Evolutionary conservation across 768 basidiomycete genomes (phyloP), one percentile per base, ranked within the genome.

Genomic region (Macrolepiota albuminosa): DNA sequence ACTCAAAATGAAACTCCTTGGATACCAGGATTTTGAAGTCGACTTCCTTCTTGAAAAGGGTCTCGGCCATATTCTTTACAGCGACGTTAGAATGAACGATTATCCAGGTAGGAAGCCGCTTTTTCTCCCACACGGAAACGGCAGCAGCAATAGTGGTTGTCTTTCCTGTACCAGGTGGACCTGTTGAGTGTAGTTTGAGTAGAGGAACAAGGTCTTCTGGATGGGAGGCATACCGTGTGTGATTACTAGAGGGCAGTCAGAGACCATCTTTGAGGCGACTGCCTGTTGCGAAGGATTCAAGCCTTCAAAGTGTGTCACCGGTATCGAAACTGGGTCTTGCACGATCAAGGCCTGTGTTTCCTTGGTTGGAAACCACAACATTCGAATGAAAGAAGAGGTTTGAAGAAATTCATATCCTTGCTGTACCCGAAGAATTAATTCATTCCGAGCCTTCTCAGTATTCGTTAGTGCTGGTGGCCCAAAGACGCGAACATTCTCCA

Each of bases 141-240:
- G 79, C 76, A 0, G 77, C 77, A 2, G 79, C 70, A 46, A 83
- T 84, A 0, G 79, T 79, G 0, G 76, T 76, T 4, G 82, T 84
- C 63, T 84, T 84, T 3, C 82, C 82, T 3, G 82, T 81, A 3
- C 80, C 81, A 11, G 81, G 81, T 26, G 81, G 80, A 6, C 80
- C 81, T 80, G 31, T 9, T 47, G 56, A 40, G 13, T 37, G 4
- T 14, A 21, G 7, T 13, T 46, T 26, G 10, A 52, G n/a, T 45
- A 9, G 18, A 8, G 14, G 40, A 43, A 7, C 21, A 26, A 51
- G 7, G n/a, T 9, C 21, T 10, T 8, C 16, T 11, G 29, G 47
- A 18, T 31, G n/a, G n/a, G 24, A 36, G 11, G 39, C 8, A 21
- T 49, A 76, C 79, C 79, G 57, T 80, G 80, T 7, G 70, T 72